Evolutionary conservation across 495 filamentous ascomycete genomes (phyloP), one percentile per base, ranked within the genome.

Genomic region (Bathelium albidoporum): DNA sequence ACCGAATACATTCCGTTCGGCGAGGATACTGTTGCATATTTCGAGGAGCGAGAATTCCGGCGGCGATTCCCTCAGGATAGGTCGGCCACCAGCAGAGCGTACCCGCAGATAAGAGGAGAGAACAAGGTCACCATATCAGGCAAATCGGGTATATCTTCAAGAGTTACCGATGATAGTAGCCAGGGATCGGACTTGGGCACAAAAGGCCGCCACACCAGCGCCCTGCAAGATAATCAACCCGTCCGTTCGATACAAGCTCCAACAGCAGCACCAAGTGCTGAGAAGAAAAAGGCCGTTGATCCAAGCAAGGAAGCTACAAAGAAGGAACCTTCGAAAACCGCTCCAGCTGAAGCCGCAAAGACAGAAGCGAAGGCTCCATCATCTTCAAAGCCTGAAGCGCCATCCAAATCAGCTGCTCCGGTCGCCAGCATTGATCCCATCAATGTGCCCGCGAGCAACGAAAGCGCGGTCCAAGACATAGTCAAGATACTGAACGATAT

Each of bases 1-100:
- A 97, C 95, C 52, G 92, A 96, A 76, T 98, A 94, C 74, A 76
- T 98, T 7, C 94, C 94, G 1, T 96, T 90, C 64, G 95, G 93
- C 60, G 94, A 98, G 76, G 89, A 96, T 68, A 86, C 86, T 18
- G 94, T 98, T 29, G 83, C 95, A n/a, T 97, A 95, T 77, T 89
- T 98, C 64, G 94, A 98, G 76, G 94, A 98, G 76, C 84, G 89
- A 52, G 91, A 96, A 74, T 97, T 95, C 76, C 85, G 89, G 68
- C 89, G 87, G 73, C 85, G 93, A 24, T 97, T 96, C 79, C 93
- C 92, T 32, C 64, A 77, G 79, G 70, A 71, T 72, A 58, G 76
- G 41, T 5, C 39, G 4, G 10, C n/a, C n/a, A 26, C 12, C 2
- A 28, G 3, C 28, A 60, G 59, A 34, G 81, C 69, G 74, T 79